phyloP scores from a whole-genome alignment of 2,329 filamentous ascomycete genomes.

The Diatrype stigma region DNA sequence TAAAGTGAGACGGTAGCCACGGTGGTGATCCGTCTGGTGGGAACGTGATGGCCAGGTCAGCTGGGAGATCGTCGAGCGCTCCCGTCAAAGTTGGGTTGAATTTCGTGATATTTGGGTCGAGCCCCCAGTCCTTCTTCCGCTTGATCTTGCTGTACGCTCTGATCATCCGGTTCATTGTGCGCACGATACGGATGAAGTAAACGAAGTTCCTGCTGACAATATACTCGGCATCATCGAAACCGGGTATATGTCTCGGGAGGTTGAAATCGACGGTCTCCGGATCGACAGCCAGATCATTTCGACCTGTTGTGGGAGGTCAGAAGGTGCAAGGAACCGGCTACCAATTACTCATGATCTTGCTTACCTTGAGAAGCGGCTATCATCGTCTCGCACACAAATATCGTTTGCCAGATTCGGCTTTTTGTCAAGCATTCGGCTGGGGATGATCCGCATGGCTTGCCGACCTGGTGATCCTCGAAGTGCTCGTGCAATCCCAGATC shows the following conservation, averaged over 20 bases:
- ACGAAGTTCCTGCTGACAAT: constrained; percentile 79
- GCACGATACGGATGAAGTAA: constrained; percentile 73
- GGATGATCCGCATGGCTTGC: constrained; percentile 63
- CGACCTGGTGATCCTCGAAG: constrained; percentile 70
- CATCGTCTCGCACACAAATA: constrained; percentile 86
- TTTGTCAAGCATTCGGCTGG: constrained; percentile 76
- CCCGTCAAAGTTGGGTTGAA: constrained; percentile 72
- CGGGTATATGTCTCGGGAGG: constrained; percentile 58
- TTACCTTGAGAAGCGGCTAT: constrained; percentile 88
- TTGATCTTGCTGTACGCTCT: constrained; percentile 70
- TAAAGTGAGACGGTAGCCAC: constrained; percentile 80
- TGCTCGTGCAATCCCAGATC: constrained; percentile 89
- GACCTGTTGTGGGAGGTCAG: constrained; percentile 49
- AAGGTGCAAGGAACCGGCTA: not conserved
- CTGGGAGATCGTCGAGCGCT: constrained; percentile 74
- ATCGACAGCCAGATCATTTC: constrained; percentile 72
- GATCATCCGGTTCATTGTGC: constrained; percentile 74
- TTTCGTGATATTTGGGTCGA: constrained; percentile 76
- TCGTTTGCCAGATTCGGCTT: constrained; percentile 83
- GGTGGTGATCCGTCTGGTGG: constrained; percentile 75
- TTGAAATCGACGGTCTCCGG: constrained; percentile 72
- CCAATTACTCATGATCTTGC: not conserved
- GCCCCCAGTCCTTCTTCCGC: constrained; percentile 74
- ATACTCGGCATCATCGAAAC: constrained; percentile 70
- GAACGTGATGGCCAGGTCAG: constrained; percentile 73